These are phyloP conservation scores for Mycena vitilis DNA, from an alignment of 768 basidiomycete species.

Conservation along the genomic window DNA sequence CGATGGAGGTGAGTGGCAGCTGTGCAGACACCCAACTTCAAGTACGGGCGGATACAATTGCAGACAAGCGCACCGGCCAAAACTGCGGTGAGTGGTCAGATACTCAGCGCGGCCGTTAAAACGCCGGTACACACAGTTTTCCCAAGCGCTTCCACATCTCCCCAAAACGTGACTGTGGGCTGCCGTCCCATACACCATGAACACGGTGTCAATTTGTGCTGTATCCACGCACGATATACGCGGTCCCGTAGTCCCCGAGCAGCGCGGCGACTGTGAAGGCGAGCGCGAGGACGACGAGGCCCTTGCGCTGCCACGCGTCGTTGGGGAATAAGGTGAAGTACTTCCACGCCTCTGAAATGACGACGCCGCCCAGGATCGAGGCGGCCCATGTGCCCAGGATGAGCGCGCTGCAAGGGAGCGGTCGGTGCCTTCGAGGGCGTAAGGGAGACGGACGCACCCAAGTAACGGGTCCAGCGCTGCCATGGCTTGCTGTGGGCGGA, in stretches of 20 bases:
- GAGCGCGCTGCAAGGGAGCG: slow-evolving; percentile 1
- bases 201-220: not conserved
- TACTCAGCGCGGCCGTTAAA: not conserved
- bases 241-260: slow-evolving; percentile 9
- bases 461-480: no score
- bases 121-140: not conserved
- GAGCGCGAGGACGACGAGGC: slow-evolving; percentile 3
- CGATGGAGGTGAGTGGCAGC: slow-evolving; percentile 9
- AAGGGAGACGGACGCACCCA: no score
- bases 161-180: slow-evolving; percentile 11
- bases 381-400: slow-evolving; percentile 8
- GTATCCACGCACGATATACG: not conserved
- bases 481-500: no score
- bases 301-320: slow-evolving; percentile 12
- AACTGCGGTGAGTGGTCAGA: not conserved
- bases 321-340: slow-evolving; percentile 7
- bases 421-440: no score
- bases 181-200: not conserved
- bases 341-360: not conserved
- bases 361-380: slow-evolving; percentile 2
- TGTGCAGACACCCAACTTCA: not conserved
- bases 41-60: not conserved
- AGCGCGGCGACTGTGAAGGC: not conserved
- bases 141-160: not conserved
- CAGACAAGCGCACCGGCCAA: slow-evolving; percentile 3